phyloP scores from a whole-genome alignment of 352 stramenopile species.

The Phytophthora crassamura region DNA sequence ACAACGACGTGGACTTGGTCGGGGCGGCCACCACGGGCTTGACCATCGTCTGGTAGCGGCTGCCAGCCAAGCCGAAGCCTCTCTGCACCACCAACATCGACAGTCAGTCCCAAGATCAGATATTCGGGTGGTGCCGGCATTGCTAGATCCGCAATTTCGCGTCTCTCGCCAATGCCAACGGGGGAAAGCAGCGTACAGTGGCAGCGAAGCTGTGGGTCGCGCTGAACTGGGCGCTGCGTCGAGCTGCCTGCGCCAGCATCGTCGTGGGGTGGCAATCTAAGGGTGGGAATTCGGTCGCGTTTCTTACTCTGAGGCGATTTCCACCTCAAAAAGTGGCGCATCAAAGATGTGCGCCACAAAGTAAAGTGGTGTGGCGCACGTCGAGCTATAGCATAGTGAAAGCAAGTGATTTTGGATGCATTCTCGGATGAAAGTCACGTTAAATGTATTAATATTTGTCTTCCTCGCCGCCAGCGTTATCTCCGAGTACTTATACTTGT shows the following conservation, averaged over 20 bases:
- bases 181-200: slow-evolving; percentile 20
- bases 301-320: slow-evolving; percentile 31
- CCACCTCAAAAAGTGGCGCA: slow-evolving; percentile 34
- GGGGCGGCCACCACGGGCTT: slow-evolving; percentile 40
- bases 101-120: slow-evolving; percentile 16
- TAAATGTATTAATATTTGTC: no score
- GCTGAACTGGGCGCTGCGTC: slow-evolving; percentile 31
- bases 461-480: no score
- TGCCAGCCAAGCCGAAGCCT: slow-evolving; percentile 34
- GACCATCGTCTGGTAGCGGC: slow-evolving; percentile 71
- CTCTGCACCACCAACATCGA: slow-evolving; percentile 24
- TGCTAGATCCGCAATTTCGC: not conserved
- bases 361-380: not conserved
- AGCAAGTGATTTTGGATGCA: not conserved
- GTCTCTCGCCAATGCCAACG: not conserved
- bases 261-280: slow-evolving; percentile 11
- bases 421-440: no score
- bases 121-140: slow-evolving; percentile 23
- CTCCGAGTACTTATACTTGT: no score
- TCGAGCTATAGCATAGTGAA: slow-evolving; percentile 12
- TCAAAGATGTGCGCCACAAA: slow-evolving; percentile 40
- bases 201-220: slow-evolving; percentile 25
- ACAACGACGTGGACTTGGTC: slow-evolving; percentile 43
- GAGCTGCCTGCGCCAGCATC: slow-evolving; percentile 55
- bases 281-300: slow-evolving; percentile 14